phyloP scores from a whole-genome alignment of 495 filamentous ascomycete genomes.

The Podospora sp. region DNA sequence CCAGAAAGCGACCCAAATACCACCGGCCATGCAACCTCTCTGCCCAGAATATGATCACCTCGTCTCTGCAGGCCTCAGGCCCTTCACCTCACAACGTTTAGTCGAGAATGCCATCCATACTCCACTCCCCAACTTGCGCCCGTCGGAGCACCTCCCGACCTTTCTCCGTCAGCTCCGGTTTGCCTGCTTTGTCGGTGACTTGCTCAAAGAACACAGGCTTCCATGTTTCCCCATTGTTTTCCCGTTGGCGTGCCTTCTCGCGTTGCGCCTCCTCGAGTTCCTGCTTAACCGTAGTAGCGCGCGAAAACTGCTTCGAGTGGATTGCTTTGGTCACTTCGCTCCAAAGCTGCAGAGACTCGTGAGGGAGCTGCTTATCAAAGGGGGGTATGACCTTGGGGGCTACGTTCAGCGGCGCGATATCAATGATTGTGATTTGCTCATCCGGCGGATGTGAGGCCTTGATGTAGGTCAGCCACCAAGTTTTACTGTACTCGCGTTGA shows the following conservation, averaged over 20 bases:
- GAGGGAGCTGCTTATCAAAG: slow-evolving; percentile 71
- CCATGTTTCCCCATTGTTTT: slow-evolving; percentile 67
- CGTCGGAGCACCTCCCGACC: slow-evolving; percentile 70
- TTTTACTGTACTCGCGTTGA: neutral
- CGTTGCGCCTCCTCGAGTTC: slow-evolving; percentile 91
- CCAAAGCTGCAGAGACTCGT: slow-evolving; percentile 93
- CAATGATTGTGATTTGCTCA: slow-evolving; percentile 73
- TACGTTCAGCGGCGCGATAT: slow-evolving; percentile 78
- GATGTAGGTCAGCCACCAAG: slow-evolving; percentile 10
- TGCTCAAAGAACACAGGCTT: slow-evolving; percentile 88
- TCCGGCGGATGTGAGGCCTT: slow-evolving; percentile 54
- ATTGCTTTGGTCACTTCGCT: slow-evolving; percentile 86
- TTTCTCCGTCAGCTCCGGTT: slow-evolving; percentile 77
- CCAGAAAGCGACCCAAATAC: slow-evolving; percentile 6
- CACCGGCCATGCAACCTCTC: slow-evolving; percentile 6
- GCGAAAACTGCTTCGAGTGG: slow-evolving; percentile 73
- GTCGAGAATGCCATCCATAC: slow-evolving; percentile 43
- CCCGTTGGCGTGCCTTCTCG: slow-evolving; percentile 77
- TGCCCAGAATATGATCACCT: neutral
- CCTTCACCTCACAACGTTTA: neutral
- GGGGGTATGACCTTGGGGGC: slow-evolving; percentile 79
- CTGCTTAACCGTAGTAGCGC: slow-evolving; percentile 83
- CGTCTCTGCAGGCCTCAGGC: neutral
- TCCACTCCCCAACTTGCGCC: slow-evolving; percentile 64
- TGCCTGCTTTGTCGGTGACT: slow-evolving; percentile 70